phyloP scores from a whole-genome alignment of 352 stramenopile genomes.

The Phytopythium litorale region DNA sequence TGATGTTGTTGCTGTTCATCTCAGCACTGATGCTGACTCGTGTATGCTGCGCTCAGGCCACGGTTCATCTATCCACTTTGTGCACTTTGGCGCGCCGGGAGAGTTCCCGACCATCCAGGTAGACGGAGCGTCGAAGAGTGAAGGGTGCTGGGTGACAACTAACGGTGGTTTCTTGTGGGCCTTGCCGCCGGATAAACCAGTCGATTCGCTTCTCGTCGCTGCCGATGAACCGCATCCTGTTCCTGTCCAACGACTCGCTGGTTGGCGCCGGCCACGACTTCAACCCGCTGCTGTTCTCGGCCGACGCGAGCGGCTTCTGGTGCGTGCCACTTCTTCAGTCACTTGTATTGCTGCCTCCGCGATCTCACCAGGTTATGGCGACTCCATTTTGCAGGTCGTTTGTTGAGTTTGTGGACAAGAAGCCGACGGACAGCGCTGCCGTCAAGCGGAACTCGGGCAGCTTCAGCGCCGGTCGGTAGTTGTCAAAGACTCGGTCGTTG shows the following conservation, averaged over 20 bases:
- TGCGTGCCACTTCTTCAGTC: constrained; percentile 6
- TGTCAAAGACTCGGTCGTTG: not conserved
- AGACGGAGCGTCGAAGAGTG: constrained; percentile 1
- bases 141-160: not conserved
- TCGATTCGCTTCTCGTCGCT: constrained; percentile 87
- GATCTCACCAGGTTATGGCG: not conserved
- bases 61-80: constrained; percentile 90
- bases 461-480: constrained; percentile 56
- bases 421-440: constrained; percentile 38
- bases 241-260: constrained; percentile 86
- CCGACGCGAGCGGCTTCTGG: constrained; percentile 77
- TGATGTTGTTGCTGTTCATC: not conserved
- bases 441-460: constrained; percentile 55
- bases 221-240: constrained; percentile 82
- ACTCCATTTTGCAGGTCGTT: constrained; percentile 40
- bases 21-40: not conserved
- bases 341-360: not conserved
- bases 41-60: constrained; percentile 32
- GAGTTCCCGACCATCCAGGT: constrained; percentile 76
- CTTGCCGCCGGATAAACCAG: constrained; percentile 22
- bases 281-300: constrained; percentile 88
- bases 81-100: constrained; percentile 71
- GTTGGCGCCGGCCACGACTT: constrained; percentile 91
- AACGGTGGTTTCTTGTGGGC: not conserved
- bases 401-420: constrained; percentile 76